Conservation (phyloP, 306 rosid genomes). For the Malus orientalis region DNA sequence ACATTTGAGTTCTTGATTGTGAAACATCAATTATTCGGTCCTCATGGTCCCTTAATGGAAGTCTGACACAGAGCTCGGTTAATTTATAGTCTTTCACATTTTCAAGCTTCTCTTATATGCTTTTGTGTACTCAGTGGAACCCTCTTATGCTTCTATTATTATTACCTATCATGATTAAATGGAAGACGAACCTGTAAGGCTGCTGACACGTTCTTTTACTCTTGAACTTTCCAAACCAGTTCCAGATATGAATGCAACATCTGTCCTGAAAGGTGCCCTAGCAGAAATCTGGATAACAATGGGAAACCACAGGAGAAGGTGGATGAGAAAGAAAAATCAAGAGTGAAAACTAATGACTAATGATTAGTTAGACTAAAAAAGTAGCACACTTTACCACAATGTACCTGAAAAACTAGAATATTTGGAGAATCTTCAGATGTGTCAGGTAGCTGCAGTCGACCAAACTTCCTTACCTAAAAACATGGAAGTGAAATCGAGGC, state of each 20-base stretch:
- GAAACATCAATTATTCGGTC: background rate
- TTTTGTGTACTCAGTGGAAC: background rate
- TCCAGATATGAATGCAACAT: constrained; percentile 67
- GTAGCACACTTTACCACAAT: background rate
- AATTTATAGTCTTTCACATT: background rate
- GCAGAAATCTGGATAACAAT: constrained; percentile 55
- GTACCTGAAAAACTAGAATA: constrained; percentile 83
- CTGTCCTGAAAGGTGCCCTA: constrained; percentile 67
- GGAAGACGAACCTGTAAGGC: constrained; percentile 60
- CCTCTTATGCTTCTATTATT: background rate
- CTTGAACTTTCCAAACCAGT: constrained; percentile 45
- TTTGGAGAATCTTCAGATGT: constrained; percentile 60
- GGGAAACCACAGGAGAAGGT: constrained; percentile 2
- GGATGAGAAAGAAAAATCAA: constrained; percentile 4
- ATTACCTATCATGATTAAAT: background rate
- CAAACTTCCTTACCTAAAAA: constrained; percentile 50
- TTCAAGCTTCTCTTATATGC: background rate
- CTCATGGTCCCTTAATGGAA: background rate
- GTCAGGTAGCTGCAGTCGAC: constrained; percentile 67
- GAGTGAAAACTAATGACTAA: background rate
- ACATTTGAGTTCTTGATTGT: background rate
- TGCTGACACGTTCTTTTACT: constrained; percentile 56
- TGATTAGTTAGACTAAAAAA: background rate
- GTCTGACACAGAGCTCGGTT: background rate
- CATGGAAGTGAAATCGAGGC: constrained; percentile 8